Evolutionary conservation across 495 filamentous ascomycete genomes (phyloP).

Genomic region (Aspergillus sclerotioniger): DNA sequence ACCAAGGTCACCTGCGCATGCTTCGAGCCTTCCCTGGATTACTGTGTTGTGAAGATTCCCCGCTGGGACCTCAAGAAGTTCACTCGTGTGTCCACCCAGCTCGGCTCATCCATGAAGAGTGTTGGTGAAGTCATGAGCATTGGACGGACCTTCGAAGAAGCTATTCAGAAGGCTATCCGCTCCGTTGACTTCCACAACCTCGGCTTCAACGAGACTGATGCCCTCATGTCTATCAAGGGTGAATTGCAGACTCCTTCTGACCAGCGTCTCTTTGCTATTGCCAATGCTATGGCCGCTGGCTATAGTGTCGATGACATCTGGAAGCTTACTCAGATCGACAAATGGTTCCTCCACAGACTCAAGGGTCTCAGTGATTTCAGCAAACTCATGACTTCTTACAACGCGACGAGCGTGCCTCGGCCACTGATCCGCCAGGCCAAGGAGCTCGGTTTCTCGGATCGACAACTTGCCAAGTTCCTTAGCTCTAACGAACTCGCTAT

Average conservation of each 20-base stretch:
- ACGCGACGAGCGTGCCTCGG: constrained; percentile 62
- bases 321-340: constrained; percentile 89
- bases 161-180: constrained; percentile 96
- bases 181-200: constrained; percentile 93
- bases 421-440: constrained; percentile 77
- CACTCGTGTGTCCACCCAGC: constrained; percentile 87
- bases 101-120: constrained; percentile 99
- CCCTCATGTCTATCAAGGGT: constrained; percentile 91
- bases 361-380: constrained; percentile 89
- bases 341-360: constrained; percentile 84
- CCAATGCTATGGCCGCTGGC: constrained; percentile 92
- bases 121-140: constrained; percentile 99
- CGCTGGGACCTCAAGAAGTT: constrained; percentile 99
- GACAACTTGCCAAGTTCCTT: constrained; percentile 91
- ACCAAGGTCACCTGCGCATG: constrained; percentile 96
- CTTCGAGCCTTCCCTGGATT: constrained; percentile 98
- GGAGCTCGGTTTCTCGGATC: constrained; percentile 89
- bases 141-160: constrained; percentile 94
- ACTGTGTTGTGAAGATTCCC: constrained; percentile 98
- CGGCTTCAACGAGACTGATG: constrained; percentile 88
- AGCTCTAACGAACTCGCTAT: constrained; percentile 89
- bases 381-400: constrained; percentile 70
- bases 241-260: constrained; percentile 97
- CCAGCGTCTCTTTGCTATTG: constrained; percentile 95
- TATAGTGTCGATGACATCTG: constrained; percentile 96